Base-by-base conservation (phyloP, 169 alveolate genomes). In the Plasmodium gaboni region DNA sequence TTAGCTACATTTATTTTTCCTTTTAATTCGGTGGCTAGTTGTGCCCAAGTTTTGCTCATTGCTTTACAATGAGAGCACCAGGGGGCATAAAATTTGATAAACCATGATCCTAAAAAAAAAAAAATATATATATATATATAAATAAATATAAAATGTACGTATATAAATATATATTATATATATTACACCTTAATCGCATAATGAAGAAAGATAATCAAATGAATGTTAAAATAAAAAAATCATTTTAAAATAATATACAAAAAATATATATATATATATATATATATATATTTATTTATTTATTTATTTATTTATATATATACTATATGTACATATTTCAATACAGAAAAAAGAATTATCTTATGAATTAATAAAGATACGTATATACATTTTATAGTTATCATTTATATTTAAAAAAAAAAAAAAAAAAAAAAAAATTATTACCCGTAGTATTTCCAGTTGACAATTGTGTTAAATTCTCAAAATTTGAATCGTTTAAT, bases 21-120 rank as follows among this genome's bases (percentile, higher is more conserved):
- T 70, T 93, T 94, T n/a, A 97, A 93, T 68, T 96, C 97, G 44
- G 68, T 57, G 0, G 99, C 99, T 80, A 98, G 97, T 73, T 96
- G 96, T 87, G 98, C 98, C 98, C 99, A 98, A 72, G 98, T 93
- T 12, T 94, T 95, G 9, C 91, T 95, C 96, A 95, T 87, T 48
- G 92, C 94, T 65, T 96, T 90, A 88, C 99, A 97, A 87, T 97
- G 98, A 28, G 96, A 93, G 91, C 99, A 97, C 98, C 98, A 97
- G 53, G 99, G 99, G 19, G 99, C 98, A 93, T 95, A 96, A 92
- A 96, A 97, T 93, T 96, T 96, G 48, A 97, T 97, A 76, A 97
- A 96, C 98, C 98, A 96, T 50, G 94, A 89, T 28, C 97, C 97
- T 92, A 46, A 86, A 6, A 9, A 59, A 15, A 51, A 51, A 10